Conservation (phyloP, 2,329 filamentous ascomycete genomes). For the Penicillium sp. region DNA sequence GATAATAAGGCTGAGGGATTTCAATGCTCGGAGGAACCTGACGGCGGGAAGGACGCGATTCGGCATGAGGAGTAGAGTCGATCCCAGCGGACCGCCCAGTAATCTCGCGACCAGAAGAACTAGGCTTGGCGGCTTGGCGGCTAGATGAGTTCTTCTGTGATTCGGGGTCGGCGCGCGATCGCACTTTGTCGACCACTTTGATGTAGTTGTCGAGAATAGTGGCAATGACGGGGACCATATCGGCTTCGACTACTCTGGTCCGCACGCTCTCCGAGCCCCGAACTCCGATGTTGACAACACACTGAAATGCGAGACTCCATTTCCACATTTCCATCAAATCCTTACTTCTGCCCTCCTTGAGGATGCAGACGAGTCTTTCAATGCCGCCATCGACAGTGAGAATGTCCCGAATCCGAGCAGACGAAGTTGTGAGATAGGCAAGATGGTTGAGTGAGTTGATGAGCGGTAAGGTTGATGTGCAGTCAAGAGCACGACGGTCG, state of each 20-base stretch:
- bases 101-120: slow-evolving; percentile 18
- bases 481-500: slow-evolving; percentile 94
- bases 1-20: slow-evolving; percentile 61
- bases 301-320: slow-evolving; percentile 98
- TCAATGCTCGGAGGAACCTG: slow-evolving; percentile 82
- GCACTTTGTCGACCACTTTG: slow-evolving; percentile 88
- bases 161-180: slow-evolving; percentile 80
- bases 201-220: slow-evolving; percentile 99
- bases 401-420: slow-evolving; percentile 94
- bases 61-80: slow-evolving; percentile 53
- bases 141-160: slow-evolving; percentile 52
- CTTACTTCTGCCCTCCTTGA: slow-evolving; percentile 94
- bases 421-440: slow-evolving; percentile 96
- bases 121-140: slow-evolving; percentile 29
- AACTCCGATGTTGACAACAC: slow-evolving; percentile 97
- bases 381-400: slow-evolving; percentile 98
- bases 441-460: slow-evolving; percentile 99
- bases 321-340: slow-evolving; percentile 99
- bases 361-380: slow-evolving; percentile 91
- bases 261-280: slow-evolving; percentile 90
- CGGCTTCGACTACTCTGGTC: slow-evolving; percentile 93
- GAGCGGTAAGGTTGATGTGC: slow-evolving; percentile 92
- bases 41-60: slow-evolving; percentile 63
- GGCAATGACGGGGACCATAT: slow-evolving; percentile 98
- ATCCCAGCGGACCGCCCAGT: slow-evolving; percentile 35